Evolutionary conservation across 331 rosid species (phyloP).

Genomic region (Phaseolus coccineus): DNA sequence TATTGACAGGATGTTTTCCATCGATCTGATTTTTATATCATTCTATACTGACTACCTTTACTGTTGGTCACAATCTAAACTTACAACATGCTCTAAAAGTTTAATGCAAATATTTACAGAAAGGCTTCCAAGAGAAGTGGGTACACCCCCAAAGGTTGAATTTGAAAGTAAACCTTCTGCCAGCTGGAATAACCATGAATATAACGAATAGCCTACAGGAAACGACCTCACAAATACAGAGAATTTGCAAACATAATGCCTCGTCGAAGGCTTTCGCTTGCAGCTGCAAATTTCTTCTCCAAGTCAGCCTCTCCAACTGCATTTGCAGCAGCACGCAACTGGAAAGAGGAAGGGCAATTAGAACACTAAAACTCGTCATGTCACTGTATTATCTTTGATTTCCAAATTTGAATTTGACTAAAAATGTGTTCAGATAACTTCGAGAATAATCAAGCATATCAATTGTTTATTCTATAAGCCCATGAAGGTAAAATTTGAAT

Average conservation of each 20-base stretch:
- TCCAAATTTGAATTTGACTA: constrained; percentile 14
- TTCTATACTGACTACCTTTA: constrained; percentile 14
- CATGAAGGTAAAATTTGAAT: constrained; percentile 8
- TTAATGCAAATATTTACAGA: constrained; percentile 37
- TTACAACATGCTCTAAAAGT: not conserved
- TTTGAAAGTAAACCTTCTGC: constrained; percentile 5
- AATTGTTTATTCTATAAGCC: constrained; percentile 3
- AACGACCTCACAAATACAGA: constrained; percentile 70
- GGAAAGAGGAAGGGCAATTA: constrained; percentile 36
- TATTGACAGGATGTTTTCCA: not conserved
- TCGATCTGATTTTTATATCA: not conserved
- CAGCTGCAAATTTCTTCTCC: constrained; percentile 86
- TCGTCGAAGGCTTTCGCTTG: constrained; percentile 92
- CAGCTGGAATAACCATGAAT: constrained; percentile 26
- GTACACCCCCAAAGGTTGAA: constrained; percentile 27
- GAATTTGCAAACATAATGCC: constrained; percentile 99
- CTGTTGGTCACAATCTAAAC: constrained; percentile 11
- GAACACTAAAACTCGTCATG: constrained; percentile 2
- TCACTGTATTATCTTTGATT: not conserved
- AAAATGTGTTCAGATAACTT: not conserved
- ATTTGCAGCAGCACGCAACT: constrained; percentile 88
- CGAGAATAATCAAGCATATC: constrained; percentile 17
- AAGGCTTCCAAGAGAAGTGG: constrained; percentile 20
- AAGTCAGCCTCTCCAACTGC: constrained; percentile 91
- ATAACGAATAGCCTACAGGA: constrained; percentile 37